Evolutionary conservation across 140 eudicot genomes (phyloP).

Genomic region (Senecio squalidus): DNA sequence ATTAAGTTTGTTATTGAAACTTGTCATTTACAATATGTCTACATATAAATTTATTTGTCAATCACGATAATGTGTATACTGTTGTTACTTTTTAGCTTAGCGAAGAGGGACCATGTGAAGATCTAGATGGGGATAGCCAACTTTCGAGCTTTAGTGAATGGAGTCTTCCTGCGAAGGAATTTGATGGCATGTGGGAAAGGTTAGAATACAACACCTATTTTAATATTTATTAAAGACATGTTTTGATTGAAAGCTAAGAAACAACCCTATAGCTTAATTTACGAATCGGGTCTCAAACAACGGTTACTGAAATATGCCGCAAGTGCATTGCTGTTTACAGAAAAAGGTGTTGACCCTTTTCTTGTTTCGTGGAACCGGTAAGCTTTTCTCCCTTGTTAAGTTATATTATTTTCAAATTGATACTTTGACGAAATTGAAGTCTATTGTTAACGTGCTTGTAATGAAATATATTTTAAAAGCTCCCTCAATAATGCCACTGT

Average conservation of each 20-base stretch:
- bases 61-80: constrained; percentile 10
- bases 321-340: constrained; percentile 93
- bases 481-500: background rate
- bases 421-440: background rate
- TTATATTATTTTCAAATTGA: background rate
- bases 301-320: constrained; percentile 90
- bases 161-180: constrained; percentile 97
- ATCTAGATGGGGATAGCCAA: constrained; percentile 76
- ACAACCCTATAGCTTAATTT: constrained; percentile 56
- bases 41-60: background rate
- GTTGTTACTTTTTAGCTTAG: constrained; percentile 52
- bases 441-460: background rate
- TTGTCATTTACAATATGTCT: background rate
- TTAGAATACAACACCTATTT: constrained; percentile 9
- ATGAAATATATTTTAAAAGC: background rate
- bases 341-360: constrained; percentile 90
- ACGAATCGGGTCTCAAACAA: constrained; percentile 92
- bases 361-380: constrained; percentile 99
- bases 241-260: constrained; percentile 7
- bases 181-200: constrained; percentile 99
- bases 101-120: constrained; percentile 98
- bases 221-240: background rate
- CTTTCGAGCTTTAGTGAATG: constrained; percentile 94
- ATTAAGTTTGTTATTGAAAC: constrained; percentile 1
- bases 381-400: constrained; percentile 14